Conservation (phyloP, 164 flowering plant genomes). For the Protea cynaroides region DNA sequence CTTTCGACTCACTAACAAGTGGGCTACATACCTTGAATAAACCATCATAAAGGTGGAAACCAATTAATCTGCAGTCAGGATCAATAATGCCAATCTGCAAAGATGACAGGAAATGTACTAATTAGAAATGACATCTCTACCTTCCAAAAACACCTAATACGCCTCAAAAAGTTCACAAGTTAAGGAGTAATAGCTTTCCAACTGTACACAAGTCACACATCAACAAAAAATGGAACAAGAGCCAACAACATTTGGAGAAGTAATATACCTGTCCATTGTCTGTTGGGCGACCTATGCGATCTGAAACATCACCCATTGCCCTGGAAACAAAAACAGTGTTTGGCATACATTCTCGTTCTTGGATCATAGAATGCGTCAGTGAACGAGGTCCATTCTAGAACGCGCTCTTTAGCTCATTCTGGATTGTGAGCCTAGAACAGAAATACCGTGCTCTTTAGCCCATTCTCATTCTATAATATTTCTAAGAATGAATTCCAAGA, state of each 20-base stretch:
- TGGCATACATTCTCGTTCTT: too few species aligned
- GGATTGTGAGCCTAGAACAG: too few species aligned
- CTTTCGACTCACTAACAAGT: too few species aligned
- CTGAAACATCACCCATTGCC: constrained; percentile 98
- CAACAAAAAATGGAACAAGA: too few species aligned
- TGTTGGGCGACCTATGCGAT: constrained; percentile 96
- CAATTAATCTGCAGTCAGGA: constrained; percentile 96
- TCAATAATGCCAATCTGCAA: constrained; percentile 92
- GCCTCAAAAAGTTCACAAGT: neutral
- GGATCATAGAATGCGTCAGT: too few species aligned
- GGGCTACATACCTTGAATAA: constrained; percentile 68
- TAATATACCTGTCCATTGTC: constrained; percentile 93
- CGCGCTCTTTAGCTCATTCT: too few species aligned
- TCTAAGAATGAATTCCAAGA: too few species aligned
- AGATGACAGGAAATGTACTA: neutral
- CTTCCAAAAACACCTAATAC: neutral
- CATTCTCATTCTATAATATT: too few species aligned
- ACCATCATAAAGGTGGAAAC: constrained; percentile 98
- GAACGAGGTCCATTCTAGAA: too few species aligned
- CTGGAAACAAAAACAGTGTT: too few species aligned
- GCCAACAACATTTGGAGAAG: neutral
- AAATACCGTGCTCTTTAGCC: too few species aligned
- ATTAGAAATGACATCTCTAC: neutral
- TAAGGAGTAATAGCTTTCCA: neutral
- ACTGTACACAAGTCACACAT: too few species aligned